A percentile compares a stretch with the other conserved stretches of the same genome.
phyloP scores from a whole-genome alignment of 441 rosid genomes.

The Raphanus hybrid region DNA sequence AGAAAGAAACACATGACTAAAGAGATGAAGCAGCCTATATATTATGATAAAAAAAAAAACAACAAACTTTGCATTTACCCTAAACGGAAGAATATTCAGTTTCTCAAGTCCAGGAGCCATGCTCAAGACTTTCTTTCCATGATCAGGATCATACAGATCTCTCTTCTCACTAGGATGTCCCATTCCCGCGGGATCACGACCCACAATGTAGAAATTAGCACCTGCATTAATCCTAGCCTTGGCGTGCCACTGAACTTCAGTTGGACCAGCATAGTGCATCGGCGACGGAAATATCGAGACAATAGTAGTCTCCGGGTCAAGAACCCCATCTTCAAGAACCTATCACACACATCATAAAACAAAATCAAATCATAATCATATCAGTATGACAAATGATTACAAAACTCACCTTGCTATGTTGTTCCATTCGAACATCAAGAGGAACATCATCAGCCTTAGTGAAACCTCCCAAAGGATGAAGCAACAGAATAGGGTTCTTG shows the following conservation, averaged over 20 bases:
- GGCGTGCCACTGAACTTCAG: conserved; percentile 99
- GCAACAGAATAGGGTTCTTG: conserved; percentile 85
- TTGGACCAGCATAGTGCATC: conserved; percentile 97
- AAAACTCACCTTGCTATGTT: conserved; percentile 74
- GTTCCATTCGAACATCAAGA: conserved; percentile 94
- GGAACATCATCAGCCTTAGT: conserved; percentile 96
- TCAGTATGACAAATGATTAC: background rate
- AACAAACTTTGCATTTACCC: conserved; percentile 49
- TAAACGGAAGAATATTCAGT: conserved; percentile 88
- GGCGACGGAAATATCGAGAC: conserved; percentile 94
- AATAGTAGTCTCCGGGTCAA: conserved; percentile 88
- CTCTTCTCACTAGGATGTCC: conserved; percentile 94
- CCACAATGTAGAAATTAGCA: conserved; percentile 95
- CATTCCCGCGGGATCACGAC: conserved; percentile 98
- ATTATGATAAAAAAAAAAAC: background rate
- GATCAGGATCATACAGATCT: conserved; percentile 92
- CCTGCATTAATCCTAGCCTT: conserved; percentile 96
- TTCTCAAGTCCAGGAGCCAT: conserved; percentile 98
- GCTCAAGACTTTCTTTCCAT: conserved; percentile 91
- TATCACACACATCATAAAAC: conserved; percentile 31
- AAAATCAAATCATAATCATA: background rate
- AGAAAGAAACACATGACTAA: background rate
- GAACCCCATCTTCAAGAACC: conserved; percentile 92
- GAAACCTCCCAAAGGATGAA: conserved; percentile 95
- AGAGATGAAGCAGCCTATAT: background rate